Evolutionary conservation across 352 stramenopile species (phyloP), one percentile per base, ranked within the genome.

Genomic region (Phytopythium aichiense): DNA sequence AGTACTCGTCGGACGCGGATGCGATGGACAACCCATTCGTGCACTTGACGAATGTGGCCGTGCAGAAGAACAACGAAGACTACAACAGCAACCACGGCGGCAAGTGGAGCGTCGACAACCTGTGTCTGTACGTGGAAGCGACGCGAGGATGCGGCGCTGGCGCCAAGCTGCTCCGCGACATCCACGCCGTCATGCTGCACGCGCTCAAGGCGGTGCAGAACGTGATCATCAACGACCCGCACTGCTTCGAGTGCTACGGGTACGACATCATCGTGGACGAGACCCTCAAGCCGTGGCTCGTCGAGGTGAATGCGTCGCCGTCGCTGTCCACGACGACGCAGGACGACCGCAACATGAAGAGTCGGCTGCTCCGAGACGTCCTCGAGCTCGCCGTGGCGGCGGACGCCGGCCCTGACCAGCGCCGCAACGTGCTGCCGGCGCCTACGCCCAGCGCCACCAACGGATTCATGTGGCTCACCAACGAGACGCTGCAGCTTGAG

Each of bases 221-320:
- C 48, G 84, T 97, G 48, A 96, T 98, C 68, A 98, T 97, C 61
- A 97, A 96, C 69, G 91, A 98, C 73, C 58, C 79, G 52, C 90
- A 98, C 67, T 97, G 94, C 81, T 98, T 98, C 65, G 93, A 98
- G 68, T 96, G 91, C 65, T 98, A 98, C 66, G 93, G 93, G 58
- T 98, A 98, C 74, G 93, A 98, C 71, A 92, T 98, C 52, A 95
- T 98, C 56, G 74, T 98, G 46, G 93, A 98, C 75, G 81, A 88
- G 43, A 77, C 86, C 13, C 83, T 98, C 42, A 97, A 97, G 72
- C 89, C 92, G 15, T 98, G 93, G 92, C 78, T 98, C 23, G 80
- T 97, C 13, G 93, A 98, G 67, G 92, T 91, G 22, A 92, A 92
- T 52, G 84, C 81, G 15, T 92, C 84, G 15, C 84, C 84, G 1